Percentiles rank a stretch among this genome's conserved stretches.
These are phyloP conservation scores for Coemansia sp. DNA, from an alignment of 192 early-diverging fungal species.

Conservation along the genomic window DNA sequence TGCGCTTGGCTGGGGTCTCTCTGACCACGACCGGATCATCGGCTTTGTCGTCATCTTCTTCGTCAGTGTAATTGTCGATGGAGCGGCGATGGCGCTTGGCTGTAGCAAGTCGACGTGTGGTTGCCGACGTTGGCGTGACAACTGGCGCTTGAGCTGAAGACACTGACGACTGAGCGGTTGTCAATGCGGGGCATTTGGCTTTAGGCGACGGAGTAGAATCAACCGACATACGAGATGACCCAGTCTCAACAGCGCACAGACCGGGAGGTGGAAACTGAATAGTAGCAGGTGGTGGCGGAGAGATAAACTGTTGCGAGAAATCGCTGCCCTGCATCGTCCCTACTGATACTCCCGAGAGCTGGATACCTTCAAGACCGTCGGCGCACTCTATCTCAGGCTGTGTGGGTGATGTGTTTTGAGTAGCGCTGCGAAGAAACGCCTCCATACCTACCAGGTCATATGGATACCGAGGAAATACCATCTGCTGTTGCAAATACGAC, in stretches of 20 bases:
- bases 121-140: not conserved
- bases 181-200: not conserved
- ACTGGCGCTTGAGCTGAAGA: not conserved
- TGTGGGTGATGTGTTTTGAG: slow-evolving; percentile 29
- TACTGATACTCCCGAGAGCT: not conserved
- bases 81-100: slow-evolving; percentile 9
- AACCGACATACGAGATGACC: slow-evolving; percentile 5
- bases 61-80: slow-evolving; percentile 19
- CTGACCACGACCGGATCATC: not conserved
- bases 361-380: not conserved
- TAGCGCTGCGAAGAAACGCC: slow-evolving; percentile 8
- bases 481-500: not conserved
- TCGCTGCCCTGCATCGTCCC: slow-evolving; percentile 32
- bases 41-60: not conserved
- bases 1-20: not conserved
- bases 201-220: not conserved
- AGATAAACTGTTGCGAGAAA: slow-evolving; percentile 39
- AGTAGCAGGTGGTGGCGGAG: slow-evolving; percentile 9
- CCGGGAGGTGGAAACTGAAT: not conserved
- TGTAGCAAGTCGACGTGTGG: not conserved
- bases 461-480: slow-evolving; percentile 17
- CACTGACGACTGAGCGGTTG: not conserved
- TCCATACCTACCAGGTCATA: slow-evolving; percentile 34
- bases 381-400: slow-evolving; percentile 12
- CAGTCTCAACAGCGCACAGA: not conserved